Conservation (phyloP, 805 yeast genomes). For the Candida maltosa region DNA sequence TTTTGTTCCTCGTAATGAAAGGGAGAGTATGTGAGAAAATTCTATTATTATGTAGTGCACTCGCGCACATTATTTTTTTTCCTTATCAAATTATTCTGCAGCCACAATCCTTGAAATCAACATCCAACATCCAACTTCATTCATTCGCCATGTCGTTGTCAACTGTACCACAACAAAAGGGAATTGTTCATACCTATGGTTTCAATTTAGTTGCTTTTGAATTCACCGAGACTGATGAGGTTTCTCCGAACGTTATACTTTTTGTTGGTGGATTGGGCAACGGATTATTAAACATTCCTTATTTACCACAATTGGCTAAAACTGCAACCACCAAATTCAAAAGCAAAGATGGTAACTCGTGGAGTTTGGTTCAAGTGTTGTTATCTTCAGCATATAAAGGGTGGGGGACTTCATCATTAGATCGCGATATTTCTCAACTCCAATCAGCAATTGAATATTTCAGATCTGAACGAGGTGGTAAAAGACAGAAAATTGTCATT, state of each 20-base stretch:
- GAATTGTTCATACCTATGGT: slow-evolving; percentile 46
- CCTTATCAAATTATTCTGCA: too few species aligned
- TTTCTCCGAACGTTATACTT: slow-evolving; percentile 50
- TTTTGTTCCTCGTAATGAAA: too few species aligned
- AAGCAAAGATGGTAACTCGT: slow-evolving; percentile 23
- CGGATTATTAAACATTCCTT: slow-evolving; percentile 69
- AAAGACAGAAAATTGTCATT: slow-evolving; percentile 49
- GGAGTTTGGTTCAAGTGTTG: slow-evolving; percentile 59
- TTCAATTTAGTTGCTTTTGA: slow-evolving; percentile 53
- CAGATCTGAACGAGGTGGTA: slow-evolving; percentile 40
- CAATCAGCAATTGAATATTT: slow-evolving; percentile 45
- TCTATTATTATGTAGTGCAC: too few species aligned
- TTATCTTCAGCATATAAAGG: slow-evolving; percentile 58
- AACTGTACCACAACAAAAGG: slow-evolving; percentile 19
- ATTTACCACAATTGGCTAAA: slow-evolving; percentile 47
- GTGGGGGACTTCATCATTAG: slow-evolving; percentile 67
- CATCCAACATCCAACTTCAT: too few species aligned
- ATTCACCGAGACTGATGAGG: slow-evolving; percentile 25
- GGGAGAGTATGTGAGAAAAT: too few species aligned
- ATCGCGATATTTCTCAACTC: slow-evolving; percentile 48
- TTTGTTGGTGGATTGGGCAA: slow-evolving; percentile 75
- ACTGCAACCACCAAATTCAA: slow-evolving; percentile 32
- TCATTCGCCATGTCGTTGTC: slow-evolving; percentile 8
- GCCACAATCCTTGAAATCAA: too few species aligned
- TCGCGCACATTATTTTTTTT: too few species aligned